Base-by-base conservation (phyloP, 495 filamentous ascomycete species). In the Penicillium salamii region DNA sequence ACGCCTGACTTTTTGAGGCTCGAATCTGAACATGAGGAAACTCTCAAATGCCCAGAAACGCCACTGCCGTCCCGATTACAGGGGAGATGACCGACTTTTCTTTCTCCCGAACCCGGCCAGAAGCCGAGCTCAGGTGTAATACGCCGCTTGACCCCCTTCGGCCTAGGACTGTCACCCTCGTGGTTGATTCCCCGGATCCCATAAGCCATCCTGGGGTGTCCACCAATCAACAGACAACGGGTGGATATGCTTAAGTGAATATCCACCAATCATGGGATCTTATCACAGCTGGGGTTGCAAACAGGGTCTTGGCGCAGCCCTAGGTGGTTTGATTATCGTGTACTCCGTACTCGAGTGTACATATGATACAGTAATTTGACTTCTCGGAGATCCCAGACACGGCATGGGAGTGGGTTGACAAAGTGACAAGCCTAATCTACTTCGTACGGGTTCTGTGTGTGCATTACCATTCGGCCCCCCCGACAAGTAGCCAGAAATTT, bases 141-240 rank as follows among this genome's bases (percentile, higher is more conserved):
- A 43, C 42, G 23, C 44, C 52, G 44, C 57, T 45, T 50, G 40
- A 36, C 57, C 48, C 24, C 5, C 12, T 60, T 53, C 31, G 50
- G 43, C 18, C 35, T 34, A 44, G 39, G 36, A 29, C 23, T 28
- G 33, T 42, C 39, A 26, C 34, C 48, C 52, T 52, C 54, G 54
- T 58, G 52, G 55, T 40, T 46, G 43, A 62, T 55, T 59, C 55
- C 59, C 59, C 59, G 59, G 59, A 62, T 59, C 55, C 59, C 34
- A 45, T 29, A 31, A 52, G 34, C 29, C 38, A 51, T 56, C 38
- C 42, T 28, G 33, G 5, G 13, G 26, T 8, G 19, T 50, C 14
- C 9, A 19, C 59, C 59, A 62, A 62, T 62, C 4, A 54, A 1
- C 0, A 3, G 0, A 0, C 3, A 20, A 17, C 14, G 19, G 32